Evolutionary conservation across 2,329 filamentous ascomycete genomes (phyloP).

Genomic region (Epichloe aotearoae): DNA sequence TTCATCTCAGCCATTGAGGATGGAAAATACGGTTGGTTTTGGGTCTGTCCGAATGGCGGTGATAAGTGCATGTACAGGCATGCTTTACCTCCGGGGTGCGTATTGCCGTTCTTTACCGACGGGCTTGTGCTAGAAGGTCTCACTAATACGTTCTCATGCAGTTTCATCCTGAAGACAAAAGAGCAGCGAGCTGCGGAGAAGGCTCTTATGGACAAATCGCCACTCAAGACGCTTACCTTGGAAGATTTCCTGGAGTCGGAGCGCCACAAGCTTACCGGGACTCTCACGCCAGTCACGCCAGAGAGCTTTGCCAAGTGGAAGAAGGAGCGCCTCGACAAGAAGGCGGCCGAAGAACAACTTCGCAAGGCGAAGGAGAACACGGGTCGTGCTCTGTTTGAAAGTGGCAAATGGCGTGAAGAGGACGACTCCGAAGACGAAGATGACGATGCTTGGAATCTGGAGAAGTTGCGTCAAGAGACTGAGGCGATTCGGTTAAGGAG

Average conservation of each 20-base stretch:
- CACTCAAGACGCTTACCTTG: constrained; percentile 82
- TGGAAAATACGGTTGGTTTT: constrained; percentile 99
- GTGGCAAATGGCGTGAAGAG: constrained; percentile 74
- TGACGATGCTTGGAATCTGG: constrained; percentile 65
- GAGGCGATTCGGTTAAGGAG: constrained; percentile 60
- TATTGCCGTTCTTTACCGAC: constrained; percentile 14
- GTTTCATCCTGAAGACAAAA: constrained; percentile 94
- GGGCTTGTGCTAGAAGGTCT: constrained; percentile 7
- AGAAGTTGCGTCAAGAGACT: constrained; percentile 73
- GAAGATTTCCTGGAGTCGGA: constrained; percentile 97
- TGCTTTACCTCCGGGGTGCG: constrained; percentile 83
- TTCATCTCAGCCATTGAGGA: constrained; percentile 97
- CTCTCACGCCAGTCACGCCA: constrained; percentile 80
- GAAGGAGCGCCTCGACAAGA: constrained; percentile 86
- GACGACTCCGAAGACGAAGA: constrained; percentile 48
- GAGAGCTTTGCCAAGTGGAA: constrained; percentile 97
- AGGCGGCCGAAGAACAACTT: constrained; percentile 84
- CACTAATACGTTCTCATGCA: constrained; percentile 23
- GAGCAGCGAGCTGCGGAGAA: constrained; percentile 94
- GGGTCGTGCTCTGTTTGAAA: constrained; percentile 88
- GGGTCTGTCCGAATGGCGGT: constrained; percentile 90
- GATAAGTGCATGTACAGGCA: constrained; percentile 99
- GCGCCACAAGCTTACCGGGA: constrained; percentile 86
- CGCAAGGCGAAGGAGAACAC: constrained; percentile 89
- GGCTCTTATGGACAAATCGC: constrained; percentile 88